phyloP scores from a whole-genome alignment of 352 stramenopile genomes.

The Phytopythium montanum region DNA sequence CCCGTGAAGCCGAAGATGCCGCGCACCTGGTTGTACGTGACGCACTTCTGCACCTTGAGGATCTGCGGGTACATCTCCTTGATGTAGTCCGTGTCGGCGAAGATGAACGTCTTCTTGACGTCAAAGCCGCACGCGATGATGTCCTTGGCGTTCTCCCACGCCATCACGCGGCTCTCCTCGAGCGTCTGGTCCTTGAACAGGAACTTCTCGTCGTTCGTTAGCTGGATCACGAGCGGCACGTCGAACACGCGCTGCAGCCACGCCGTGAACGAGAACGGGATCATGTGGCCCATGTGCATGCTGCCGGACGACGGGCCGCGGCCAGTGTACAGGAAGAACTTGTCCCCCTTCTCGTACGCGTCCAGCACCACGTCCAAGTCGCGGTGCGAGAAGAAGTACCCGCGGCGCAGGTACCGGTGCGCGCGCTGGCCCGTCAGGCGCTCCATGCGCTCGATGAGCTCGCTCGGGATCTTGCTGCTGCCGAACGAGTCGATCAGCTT shows the following conservation, averaged over 20 bases:
- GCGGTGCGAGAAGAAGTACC: slow-evolving; percentile 99
- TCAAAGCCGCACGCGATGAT: slow-evolving; percentile 99
- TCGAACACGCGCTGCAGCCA: slow-evolving; percentile 99
- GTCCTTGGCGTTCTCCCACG: slow-evolving; percentile 99
- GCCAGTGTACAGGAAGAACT: slow-evolving; percentile 99
- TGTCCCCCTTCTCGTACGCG: slow-evolving; percentile 93
- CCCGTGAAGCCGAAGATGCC: slow-evolving; percentile 99
- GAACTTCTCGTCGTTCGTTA: slow-evolving; percentile 99
- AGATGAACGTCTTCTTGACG: slow-evolving; percentile 99
- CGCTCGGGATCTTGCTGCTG: slow-evolving; percentile 91
- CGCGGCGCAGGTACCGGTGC: slow-evolving; percentile 97
- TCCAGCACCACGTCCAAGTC: slow-evolving; percentile 96
- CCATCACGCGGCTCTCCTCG: slow-evolving; percentile 90
- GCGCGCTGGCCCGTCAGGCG: slow-evolving; percentile 90
- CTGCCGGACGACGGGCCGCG: slow-evolving; percentile 95
- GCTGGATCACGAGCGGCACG: slow-evolving; percentile 99
- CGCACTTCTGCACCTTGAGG: slow-evolving; percentile 98
- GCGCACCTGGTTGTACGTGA: slow-evolving; percentile 97
- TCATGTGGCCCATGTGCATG: slow-evolving; percentile 99
- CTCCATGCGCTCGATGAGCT: slow-evolving; percentile 95
- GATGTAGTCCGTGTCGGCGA: slow-evolving; percentile 99
- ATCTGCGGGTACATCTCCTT: slow-evolving; percentile 99
- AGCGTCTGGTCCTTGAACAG: slow-evolving; percentile 97
- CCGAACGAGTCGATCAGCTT: slow-evolving; percentile 99
- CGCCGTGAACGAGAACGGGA: slow-evolving; percentile 99